These are phyloP conservation scores for Stylonectria norvegica DNA, from an alignment of 2,329 filamentous ascomycete species.

Conservation along the genomic window DNA sequence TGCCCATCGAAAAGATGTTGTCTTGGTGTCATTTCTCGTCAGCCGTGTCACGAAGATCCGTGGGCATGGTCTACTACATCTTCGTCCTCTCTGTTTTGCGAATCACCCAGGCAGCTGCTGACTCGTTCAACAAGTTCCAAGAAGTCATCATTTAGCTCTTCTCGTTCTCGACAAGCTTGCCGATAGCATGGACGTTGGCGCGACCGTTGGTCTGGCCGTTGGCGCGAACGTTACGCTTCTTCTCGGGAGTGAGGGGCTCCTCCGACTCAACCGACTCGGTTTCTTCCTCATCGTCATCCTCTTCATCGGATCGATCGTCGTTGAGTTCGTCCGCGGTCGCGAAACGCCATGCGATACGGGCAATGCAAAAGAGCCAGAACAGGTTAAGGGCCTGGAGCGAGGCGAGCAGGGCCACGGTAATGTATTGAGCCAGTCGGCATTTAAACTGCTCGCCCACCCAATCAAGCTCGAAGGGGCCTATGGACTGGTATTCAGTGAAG, in stretches of 20 bases:
- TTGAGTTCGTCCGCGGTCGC: conserved; percentile 57
- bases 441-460: conserved; percentile 78
- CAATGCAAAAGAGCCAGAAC: conserved; percentile 78
- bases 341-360: conserved; percentile 71
- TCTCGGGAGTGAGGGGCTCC: conserved; percentile 11
- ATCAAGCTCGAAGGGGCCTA: conserved; percentile 72
- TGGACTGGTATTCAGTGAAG: conserved; percentile 69
- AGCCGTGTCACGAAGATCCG: too few species aligned
- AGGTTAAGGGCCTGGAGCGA: conserved; percentile 71
- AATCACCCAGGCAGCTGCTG: too few species aligned
- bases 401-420: conserved; percentile 62
- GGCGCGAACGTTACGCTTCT: conserved; percentile 2
- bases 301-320: conserved; percentile 69
- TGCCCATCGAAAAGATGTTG: too few species aligned
- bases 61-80: too few species aligned
- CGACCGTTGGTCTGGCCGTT: conserved; percentile 7
- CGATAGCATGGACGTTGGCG: conserved; percentile 15
- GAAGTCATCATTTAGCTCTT: conserved; percentile 18
- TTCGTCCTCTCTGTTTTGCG: conserved; percentile 2
- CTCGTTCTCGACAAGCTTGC: conserved; percentile 9
- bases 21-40: too few species aligned
- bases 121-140: background rate
- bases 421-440: conserved; percentile 65
- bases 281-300: conserved; percentile 61
- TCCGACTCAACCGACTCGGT: conserved; percentile 30